Evolutionary conservation across 2,329 filamentous ascomycete species (phyloP).

Genomic region (Sphaerulina musiva): DNA sequence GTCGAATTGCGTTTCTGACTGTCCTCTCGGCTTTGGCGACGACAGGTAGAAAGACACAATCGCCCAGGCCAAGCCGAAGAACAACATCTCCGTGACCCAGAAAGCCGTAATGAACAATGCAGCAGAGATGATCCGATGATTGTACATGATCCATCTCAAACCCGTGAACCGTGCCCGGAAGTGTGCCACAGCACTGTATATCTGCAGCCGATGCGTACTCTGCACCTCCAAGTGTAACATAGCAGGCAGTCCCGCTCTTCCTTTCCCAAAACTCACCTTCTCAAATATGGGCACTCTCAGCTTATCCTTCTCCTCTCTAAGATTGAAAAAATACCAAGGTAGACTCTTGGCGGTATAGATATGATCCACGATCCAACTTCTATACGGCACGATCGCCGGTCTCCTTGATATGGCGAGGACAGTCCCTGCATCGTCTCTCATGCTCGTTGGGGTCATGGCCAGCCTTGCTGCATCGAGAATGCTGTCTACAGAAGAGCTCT

Average conservation of each 20-base stretch:
- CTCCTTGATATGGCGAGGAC: conserved; percentile 53
- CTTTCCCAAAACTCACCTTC: conserved; percentile 56
- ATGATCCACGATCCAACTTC: conserved; percentile 60
- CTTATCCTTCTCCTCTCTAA: conserved; percentile 56
- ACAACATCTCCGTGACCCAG: conserved; percentile 68
- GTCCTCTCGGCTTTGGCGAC: conserved; percentile 3
- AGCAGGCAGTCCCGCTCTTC: conserved; percentile 48
- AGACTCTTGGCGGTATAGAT: conserved; percentile 58
- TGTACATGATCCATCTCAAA: conserved; percentile 77
- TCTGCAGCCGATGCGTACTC: conserved; percentile 60
- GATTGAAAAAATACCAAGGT: conserved; percentile 62
- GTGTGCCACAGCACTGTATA: conserved; percentile 63
- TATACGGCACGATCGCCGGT: conserved; percentile 72
- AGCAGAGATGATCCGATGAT: conserved; percentile 66
- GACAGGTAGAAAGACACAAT: conserved; percentile 43
- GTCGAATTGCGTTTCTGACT: conserved; percentile 18
- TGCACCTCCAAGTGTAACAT: conserved; percentile 61
- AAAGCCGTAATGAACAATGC: conserved; percentile 63
- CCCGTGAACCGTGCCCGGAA: conserved; percentile 69
- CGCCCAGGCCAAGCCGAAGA: conserved; percentile 60
- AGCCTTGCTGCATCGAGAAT: conserved; percentile 16
- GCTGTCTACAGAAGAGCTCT: not conserved
- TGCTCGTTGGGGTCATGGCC: conserved; percentile 14
- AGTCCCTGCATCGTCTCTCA: conserved; percentile 20
- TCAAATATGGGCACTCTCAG: conserved; percentile 69